Evolutionary conservation across 1,284 basidiomycete species (phyloP).

Genomic region (Pterulicium gracile): DNA sequence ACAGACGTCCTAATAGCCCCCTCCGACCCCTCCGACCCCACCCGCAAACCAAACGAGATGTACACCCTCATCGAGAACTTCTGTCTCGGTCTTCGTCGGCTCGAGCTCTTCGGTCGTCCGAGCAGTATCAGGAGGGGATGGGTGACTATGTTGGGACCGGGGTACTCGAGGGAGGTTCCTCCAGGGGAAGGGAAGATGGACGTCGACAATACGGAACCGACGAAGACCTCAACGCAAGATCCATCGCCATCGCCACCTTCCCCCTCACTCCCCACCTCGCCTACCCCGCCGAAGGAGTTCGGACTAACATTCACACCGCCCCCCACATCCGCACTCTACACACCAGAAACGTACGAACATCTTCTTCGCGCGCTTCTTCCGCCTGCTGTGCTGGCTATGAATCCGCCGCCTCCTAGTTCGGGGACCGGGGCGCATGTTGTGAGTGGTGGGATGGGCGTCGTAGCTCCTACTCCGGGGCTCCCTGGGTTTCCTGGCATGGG

Average conservation of each 20-base stretch:
- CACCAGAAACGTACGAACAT: neutral
- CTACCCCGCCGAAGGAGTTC: neutral
- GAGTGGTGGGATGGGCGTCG: neutral
- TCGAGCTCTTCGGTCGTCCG: slow-evolving; percentile 82
- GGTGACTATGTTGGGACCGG: slow-evolving; percentile 64
- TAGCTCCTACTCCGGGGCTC: no score
- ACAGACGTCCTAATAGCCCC: slow-evolving; percentile 97
- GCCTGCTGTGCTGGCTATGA: neutral
- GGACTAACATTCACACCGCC: neutral
- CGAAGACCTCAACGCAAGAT: neutral
- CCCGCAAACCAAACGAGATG: slow-evolving; percentile 87
- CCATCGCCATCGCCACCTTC: neutral
- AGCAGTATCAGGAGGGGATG: slow-evolving; percentile 79
- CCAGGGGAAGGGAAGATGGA: neutral
- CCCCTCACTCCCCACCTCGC: neutral
- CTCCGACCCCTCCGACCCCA: slow-evolving; percentile 70
- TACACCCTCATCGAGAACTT: slow-evolving; percentile 97
- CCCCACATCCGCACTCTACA: neutral
- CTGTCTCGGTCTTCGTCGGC: slow-evolving; percentile 84
- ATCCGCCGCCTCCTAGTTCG: neutral
- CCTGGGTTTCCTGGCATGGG: no score
- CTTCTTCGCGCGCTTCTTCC: neutral
- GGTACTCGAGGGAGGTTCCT: neutral
- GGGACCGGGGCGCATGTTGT: neutral
- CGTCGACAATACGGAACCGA: neutral